Base-by-base conservation (phyloP, 345 rosid genomes). In the Salix exigua region DNA sequence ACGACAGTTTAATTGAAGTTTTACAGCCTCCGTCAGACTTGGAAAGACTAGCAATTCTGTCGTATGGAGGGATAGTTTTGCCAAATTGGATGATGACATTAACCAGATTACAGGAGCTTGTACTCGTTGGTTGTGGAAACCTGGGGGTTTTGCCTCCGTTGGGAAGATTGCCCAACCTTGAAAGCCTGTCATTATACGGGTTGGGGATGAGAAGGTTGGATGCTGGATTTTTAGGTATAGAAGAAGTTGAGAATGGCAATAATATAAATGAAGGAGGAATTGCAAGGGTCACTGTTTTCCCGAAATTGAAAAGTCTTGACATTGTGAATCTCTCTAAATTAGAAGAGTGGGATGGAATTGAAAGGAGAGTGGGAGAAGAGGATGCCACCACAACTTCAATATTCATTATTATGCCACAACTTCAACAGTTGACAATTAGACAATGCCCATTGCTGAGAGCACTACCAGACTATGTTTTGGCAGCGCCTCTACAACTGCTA, bases 271-370 rank as follows among this genome's bases (percentile, higher is more conserved):
- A 40, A 9, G 44, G 44, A 40, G 44, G 9, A 9, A 40, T 40
- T 40, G 44, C 44, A 40, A 40, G 13, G 13, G 44, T 40, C 44
- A 40, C 13, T 9, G 44, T 13, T 40, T 40, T 40, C 12, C 44
- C 44, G 3, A 40, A 40, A 9, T 40, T 40, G 0, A 40, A 40
- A 5, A 31, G 0, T 3, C 33, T 31, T 31, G 0, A 0, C 0
- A 31, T 31, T 31, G 3, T 0, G 0, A 0, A 0, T 31, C 5
- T 31, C 33, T 0, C 0, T 0, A 0, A 3, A 31, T 31, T 31
- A 31, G 0, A 4, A 31, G 33, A 31, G 33, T 72, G 77, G 83
- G 50, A 80, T 7, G 40, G 40, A 18, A 16, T 6, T 50, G 30
- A 30, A 4, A 55, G 7, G 7, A 70, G 28, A 13, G 23, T 73